A percentile compares a stretch with the other conserved stretches of the same genome.
phyloP scores from a whole-genome alignment of 78 protist species.

The Trichosphaerium sp. region DNA sequence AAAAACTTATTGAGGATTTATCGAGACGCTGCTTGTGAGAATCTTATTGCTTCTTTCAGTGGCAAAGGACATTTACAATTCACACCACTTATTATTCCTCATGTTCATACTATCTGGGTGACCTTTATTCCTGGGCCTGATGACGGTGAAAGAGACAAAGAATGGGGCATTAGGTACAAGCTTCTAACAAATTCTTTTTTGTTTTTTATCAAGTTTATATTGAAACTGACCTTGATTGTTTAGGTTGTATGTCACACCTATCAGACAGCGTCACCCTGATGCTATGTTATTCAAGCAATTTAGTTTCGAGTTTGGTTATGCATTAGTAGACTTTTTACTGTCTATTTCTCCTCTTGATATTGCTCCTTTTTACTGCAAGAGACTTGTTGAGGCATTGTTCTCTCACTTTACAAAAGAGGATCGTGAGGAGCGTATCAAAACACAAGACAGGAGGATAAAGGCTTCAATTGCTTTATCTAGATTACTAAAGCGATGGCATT shows the following conservation, averaged over 20 bases:
- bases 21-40: conserved; percentile 21
- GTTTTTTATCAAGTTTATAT: too few relatives aligned
- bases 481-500: too few relatives aligned
- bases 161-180: too few relatives aligned
- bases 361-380: background rate
- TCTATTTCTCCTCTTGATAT: background rate
- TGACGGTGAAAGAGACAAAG: conserved; percentile 31
- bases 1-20: conserved; percentile 5
- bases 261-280: conserved; percentile 1
- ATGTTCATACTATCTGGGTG: conserved; percentile 18
- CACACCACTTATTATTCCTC: conserved; percentile 1
- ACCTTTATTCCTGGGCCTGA: background rate
- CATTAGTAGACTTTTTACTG: background rate
- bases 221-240: too few relatives aligned
- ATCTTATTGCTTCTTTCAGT: conserved; percentile 8
- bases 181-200: too few relatives aligned
- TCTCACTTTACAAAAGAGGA: too few relatives aligned
- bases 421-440: too few relatives aligned
- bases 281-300: conserved; percentile 13
- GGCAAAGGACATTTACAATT: conserved; percentile 14
- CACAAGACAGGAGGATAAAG: too few relatives aligned
- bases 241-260: conserved; percentile 29
- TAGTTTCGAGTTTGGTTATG: conserved; percentile 7
- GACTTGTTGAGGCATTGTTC: background rate
- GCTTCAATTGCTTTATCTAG: too few relatives aligned